Percentiles rank a stretch among this genome's conserved stretches.
Conservation (phyloP, 2,329 filamentous ascomycete species). For the Emergomyces orientalis region DNA sequence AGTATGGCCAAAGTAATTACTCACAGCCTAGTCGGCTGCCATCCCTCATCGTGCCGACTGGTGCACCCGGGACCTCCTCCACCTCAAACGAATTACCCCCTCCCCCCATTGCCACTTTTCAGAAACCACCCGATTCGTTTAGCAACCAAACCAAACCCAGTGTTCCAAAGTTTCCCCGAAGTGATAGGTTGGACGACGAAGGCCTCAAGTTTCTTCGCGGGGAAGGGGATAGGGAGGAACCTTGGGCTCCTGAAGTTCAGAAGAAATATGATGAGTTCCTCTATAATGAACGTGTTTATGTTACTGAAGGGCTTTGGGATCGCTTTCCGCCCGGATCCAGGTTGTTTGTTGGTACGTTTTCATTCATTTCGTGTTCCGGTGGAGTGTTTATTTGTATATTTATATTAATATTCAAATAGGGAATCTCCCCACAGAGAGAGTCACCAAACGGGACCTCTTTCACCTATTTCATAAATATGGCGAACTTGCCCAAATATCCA, state of each 20-base stretch:
- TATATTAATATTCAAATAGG: slow-evolving; percentile 43
- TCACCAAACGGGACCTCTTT: slow-evolving; percentile 89
- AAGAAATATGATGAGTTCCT: slow-evolving; percentile 44
- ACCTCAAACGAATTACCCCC: slow-evolving; percentile 31
- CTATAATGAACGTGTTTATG: slow-evolving; percentile 43
- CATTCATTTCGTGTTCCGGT: neutral
- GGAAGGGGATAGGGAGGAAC: slow-evolving; percentile 33
- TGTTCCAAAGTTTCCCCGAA: slow-evolving; percentile 8
- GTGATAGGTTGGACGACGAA: slow-evolving; percentile 1
- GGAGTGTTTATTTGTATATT: neutral
- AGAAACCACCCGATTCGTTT: slow-evolving; percentile 19
- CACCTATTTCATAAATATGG: slow-evolving; percentile 81
- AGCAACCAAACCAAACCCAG: neutral
- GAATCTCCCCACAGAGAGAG: slow-evolving; percentile 85
- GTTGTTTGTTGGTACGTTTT: slow-evolving; percentile 40
- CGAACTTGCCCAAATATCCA: slow-evolving; percentile 82
- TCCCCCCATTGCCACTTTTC: slow-evolving; percentile 34
- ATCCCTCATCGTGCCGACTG: slow-evolving; percentile 19
- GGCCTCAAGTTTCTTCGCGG: neutral
- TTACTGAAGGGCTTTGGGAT: slow-evolving; percentile 45
- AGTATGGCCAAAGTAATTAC: slow-evolving; percentile 27
- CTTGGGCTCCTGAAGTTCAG: slow-evolving; percentile 41
- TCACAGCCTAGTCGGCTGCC: slow-evolving; percentile 20
- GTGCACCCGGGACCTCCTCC: slow-evolving; percentile 30
- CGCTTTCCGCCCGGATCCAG: slow-evolving; percentile 41